Conservation (phyloP, 306 rosid genomes). For the Boehmeria nivea region DNA sequence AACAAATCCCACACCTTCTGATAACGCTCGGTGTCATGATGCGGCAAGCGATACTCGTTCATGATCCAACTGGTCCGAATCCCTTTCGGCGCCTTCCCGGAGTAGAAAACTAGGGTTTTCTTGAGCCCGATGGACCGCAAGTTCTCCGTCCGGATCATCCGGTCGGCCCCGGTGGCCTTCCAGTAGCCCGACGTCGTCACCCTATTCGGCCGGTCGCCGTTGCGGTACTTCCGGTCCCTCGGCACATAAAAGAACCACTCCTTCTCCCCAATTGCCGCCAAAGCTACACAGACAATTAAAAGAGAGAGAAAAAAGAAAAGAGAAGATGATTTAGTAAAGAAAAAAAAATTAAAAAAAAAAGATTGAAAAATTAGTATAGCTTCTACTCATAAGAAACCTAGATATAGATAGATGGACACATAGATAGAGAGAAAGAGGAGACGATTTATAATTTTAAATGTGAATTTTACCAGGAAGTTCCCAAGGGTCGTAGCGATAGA, state of each 20-base stretch:
- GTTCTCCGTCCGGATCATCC: constrained; percentile 78
- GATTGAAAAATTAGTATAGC: too few species aligned
- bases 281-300: constrained; percentile 33
- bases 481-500: constrained; percentile 99
- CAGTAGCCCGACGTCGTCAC: constrained; percentile 95
- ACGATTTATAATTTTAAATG: not conserved
- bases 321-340: too few species aligned
- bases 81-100: constrained; percentile 97
- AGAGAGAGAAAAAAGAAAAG: not conserved
- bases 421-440: constrained; percentile 15
- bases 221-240: constrained; percentile 76
- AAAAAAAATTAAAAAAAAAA: not conserved
- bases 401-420: too few species aligned
- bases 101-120: constrained; percentile 99
- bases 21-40: constrained; percentile 87
- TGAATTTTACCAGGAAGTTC: constrained; percentile 74
- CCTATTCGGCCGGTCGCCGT: constrained; percentile 90
- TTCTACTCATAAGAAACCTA: too few species aligned
- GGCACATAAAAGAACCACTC: constrained; percentile 99
- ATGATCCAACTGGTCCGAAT: constrained; percentile 95
- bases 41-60: constrained; percentile 97
- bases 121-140: constrained; percentile 80
- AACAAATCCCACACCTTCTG: constrained; percentile 61
- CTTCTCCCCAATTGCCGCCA: constrained; percentile 98
- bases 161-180: constrained; percentile 97